These are phyloP conservation scores for Globisporangium viniferum DNA, from an alignment of 352 stramenopile genomes.

Conservation along the genomic window DNA sequence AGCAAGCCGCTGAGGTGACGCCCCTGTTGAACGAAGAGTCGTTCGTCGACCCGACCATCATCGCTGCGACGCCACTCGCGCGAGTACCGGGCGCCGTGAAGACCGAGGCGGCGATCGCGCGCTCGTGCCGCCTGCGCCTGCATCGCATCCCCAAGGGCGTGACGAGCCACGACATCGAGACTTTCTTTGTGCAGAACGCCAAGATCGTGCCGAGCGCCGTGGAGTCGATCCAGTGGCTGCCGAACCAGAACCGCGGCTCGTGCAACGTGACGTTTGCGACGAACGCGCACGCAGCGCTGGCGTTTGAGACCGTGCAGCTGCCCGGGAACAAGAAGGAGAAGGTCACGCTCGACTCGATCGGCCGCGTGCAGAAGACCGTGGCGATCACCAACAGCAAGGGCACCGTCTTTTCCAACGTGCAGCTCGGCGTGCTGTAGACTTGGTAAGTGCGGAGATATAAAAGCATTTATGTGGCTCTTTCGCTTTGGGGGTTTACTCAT, in stretches of 20 bases:
- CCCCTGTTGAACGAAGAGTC: slow-evolving; percentile 27
- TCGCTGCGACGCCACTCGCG: neutral
- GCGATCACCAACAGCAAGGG: slow-evolving; percentile 50
- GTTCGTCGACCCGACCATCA: slow-evolving; percentile 20
- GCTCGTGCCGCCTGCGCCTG: slow-evolving; percentile 64
- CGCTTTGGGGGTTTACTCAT: neutral
- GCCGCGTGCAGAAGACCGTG: slow-evolving; percentile 69
- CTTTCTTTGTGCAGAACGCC: slow-evolving; percentile 59
- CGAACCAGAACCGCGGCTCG: slow-evolving; percentile 64
- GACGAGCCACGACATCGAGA: slow-evolving; percentile 59
- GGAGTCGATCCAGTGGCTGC: slow-evolving; percentile 62
- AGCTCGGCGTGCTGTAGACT: slow-evolving; percentile 38
- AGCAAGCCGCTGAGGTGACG: slow-evolving; percentile 7
- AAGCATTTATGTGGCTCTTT: neutral
- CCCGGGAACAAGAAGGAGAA: slow-evolving; percentile 33
- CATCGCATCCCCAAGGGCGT: slow-evolving; percentile 74
- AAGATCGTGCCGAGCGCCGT: slow-evolving; percentile 65
- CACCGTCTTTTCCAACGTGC: slow-evolving; percentile 70
- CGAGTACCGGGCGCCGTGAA: neutral
- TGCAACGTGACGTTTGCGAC: slow-evolving; percentile 69
- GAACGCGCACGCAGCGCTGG: slow-evolving; percentile 55
- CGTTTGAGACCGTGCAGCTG: slow-evolving; percentile 52
- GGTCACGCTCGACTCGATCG: slow-evolving; percentile 54
- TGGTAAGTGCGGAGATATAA: neutral
- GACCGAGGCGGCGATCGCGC: slow-evolving; percentile 39